Evolutionary conservation across 805 yeast species (phyloP), one percentile per base, ranked within the genome.

Genomic region (Sugiyamaella valdiviana): DNA sequence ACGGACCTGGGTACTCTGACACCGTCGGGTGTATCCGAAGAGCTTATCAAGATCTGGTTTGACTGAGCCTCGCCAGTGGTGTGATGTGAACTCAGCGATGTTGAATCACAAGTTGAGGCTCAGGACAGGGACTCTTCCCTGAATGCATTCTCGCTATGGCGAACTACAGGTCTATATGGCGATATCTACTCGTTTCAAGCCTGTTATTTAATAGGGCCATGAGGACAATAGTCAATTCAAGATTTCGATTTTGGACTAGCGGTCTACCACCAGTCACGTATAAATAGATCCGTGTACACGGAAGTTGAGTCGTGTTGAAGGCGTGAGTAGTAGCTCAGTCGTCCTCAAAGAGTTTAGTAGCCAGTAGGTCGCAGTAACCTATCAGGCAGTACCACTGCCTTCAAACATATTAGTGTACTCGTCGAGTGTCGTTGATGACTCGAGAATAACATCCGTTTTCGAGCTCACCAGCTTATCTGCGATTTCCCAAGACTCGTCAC

Each of bases 21-120:
- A 5, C 96, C 99, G 10, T 84, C 95, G 51, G 98, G 98, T 0
- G 99, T 93, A 17, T 84, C 95, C n/a, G 99, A 93, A 65, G 99
- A 93, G 69, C 76, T 93, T 66, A 93, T 93, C 64, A 93, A 93
- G 69, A 88, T 93, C 80, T 93, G 97, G 97, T 90, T 89, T 61
- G 97, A 90, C 66, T 90, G 36, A 41, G 12, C 17, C 15, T 6
- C 19, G 19, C 14, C 20, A n/a, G 14, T n/a, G n/a, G n/a, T n/a
- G n/a, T n/a, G n/a, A n/a, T n/a, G n/a, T n/a, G n/a, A n/a, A n/a
- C 35, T n/a, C n/a, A n/a, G n/a, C n/a, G n/a, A n/a, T n/a, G n/a
- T n/a, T n/a, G n/a, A n/a, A n/a, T n/a, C n/a, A n/a, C n/a, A n/a
- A n/a, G n/a, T n/a, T n/a, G n/a, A n/a, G n/a, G n/a, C n/a, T n/a